Evolutionary conservation across 495 filamentous ascomycete species (phyloP).

Genomic region (Xylaria nigripes): DNA sequence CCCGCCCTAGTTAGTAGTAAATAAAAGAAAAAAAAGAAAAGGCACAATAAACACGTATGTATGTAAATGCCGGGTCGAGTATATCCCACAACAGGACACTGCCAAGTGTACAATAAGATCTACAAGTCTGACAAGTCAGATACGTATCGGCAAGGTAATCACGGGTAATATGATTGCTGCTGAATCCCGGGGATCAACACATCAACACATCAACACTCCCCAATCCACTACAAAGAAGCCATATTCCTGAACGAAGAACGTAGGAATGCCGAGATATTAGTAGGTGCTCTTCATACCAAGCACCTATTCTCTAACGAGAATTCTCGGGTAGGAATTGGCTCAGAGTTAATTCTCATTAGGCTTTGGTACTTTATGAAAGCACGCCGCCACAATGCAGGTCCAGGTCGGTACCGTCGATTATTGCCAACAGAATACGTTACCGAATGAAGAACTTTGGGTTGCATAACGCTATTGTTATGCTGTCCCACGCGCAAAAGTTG

Average conservation of each 20-base stretch:
- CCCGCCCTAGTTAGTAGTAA: neutral
- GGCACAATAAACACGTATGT: too few relatives aligned
- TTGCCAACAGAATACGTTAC: neutral
- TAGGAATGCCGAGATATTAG: too few relatives aligned
- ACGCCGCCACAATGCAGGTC: slow-evolving; percentile 24
- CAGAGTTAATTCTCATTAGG: slow-evolving; percentile 11
- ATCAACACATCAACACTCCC: too few relatives aligned
- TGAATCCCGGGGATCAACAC: too few relatives aligned
- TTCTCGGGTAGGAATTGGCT: neutral
- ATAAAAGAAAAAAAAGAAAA: neutral
- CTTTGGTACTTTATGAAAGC: slow-evolving; percentile 21
- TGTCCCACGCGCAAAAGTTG: slow-evolving; percentile 1
- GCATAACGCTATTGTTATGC: slow-evolving; percentile 2
- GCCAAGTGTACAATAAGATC: too few relatives aligned
- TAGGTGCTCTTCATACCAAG: too few relatives aligned
- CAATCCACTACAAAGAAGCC: too few relatives aligned
- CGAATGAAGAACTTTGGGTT: neutral
- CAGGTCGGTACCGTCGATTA: neutral
- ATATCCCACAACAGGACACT: too few relatives aligned
- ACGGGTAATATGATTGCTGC: too few relatives aligned
- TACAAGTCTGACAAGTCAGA: neutral
- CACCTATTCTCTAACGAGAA: neutral
- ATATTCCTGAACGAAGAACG: too few relatives aligned
- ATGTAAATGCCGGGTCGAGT: too few relatives aligned
- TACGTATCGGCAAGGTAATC: neutral